Evolutionary conservation across 1,139 yeast genomes (phyloP), one percentile per base, ranked within the genome.

Genomic region (Candida glucosophila): DNA sequence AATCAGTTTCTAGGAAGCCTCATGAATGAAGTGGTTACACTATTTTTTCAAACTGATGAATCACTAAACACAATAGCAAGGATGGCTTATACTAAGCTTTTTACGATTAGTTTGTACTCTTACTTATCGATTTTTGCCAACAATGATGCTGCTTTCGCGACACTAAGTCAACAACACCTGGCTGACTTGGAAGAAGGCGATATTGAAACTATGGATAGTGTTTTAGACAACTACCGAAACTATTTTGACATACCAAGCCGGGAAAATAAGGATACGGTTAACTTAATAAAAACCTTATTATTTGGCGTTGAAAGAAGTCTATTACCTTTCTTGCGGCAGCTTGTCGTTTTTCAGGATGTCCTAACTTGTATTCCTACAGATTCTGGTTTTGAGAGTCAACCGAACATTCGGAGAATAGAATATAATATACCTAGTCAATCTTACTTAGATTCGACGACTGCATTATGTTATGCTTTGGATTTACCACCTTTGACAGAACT

Each of bases 31-130:
- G 39, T 57, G 4, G 41, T 66, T 7, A 38, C 52, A 20, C 37
- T 65, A 12, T 67, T 48, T 27, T 59, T 67, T 35, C 69, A 64
- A 37, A 60, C 69, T 2, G 60, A 57, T 27, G 70, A 66, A 33
- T 61, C 73, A 0, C 49, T 61, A 15, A 32, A 35, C 4, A 51
- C 66, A 0, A 36, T 59, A 22, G 45, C 55, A 4, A 43, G 55
- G 16, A 31, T 50, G 11, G 63, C 59, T 1, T 42, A 50, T 34
- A 35, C 49, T 4, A 58, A 56, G 28, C 27, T 49, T 17, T 36
- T 61, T 15, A 42, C 55, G 1, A 29, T 46, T 6, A 35, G 43
- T 9, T 27, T 47, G 5, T 42, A 34, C 29, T 48, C 58, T 2
- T 25, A 56, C 12, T 20, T 39, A 15, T 19, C 17, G 11, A 33